phyloP scores from a whole-genome alignment of 2,329 filamentous ascomycete species.

The Xylariales sp. region DNA sequence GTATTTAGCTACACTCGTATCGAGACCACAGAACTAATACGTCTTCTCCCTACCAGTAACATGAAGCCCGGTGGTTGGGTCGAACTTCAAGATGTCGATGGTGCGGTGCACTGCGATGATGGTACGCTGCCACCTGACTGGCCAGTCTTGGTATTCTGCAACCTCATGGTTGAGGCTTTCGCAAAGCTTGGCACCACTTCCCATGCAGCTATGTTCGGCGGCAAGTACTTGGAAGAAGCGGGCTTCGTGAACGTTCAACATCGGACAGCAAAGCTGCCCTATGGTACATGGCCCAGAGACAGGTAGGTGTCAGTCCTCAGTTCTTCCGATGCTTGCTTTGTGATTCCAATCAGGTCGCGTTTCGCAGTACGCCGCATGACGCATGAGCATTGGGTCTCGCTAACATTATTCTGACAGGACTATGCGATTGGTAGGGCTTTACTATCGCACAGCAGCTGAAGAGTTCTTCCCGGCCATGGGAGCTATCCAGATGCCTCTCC shows the following conservation, averaged over 20 bases:
- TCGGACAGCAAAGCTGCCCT: slow-evolving; percentile 18
- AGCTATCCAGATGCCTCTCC: slow-evolving; percentile 31
- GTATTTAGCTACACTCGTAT: no score
- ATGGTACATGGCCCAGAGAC: slow-evolving; percentile 23
- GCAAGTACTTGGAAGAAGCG: slow-evolving; percentile 26
- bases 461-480: slow-evolving; percentile 37
- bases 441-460: slow-evolving; percentile 35
- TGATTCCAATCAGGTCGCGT: no score
- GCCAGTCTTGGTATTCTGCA: slow-evolving; percentile 29
- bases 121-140: slow-evolving; percentile 27
- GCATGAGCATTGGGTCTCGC: no score
- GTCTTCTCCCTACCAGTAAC: slow-evolving; percentile 28
- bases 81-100: slow-evolving; percentile 42
- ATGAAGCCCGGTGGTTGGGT: slow-evolving; percentile 41
- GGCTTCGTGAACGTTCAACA: slow-evolving; percentile 22
- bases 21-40: no score
- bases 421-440: slow-evolving; percentile 35
- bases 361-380: no score
- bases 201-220: slow-evolving; percentile 32
- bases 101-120: slow-evolving; percentile 33
- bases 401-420: slow-evolving; percentile 19
- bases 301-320: slow-evolving; percentile 13
- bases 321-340: no score
- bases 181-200: slow-evolving; percentile 32
- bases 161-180: slow-evolving; percentile 31